Conservation (phyloP, 2,329 filamentous ascomycete species). For the Fusarium veterinarium region DNA sequence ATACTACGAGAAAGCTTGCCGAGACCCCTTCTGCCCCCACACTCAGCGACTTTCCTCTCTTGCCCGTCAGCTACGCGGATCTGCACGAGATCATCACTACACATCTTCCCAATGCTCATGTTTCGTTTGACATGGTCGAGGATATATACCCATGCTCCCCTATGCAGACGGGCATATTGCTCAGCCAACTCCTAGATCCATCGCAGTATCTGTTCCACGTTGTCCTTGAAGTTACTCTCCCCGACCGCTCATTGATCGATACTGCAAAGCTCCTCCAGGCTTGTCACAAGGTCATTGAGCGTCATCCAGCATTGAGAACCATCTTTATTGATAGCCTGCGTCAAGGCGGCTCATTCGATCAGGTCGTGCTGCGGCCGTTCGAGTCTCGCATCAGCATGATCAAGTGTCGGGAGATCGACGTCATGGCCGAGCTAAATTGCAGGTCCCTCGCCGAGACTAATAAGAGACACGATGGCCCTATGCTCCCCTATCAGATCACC, state of each 20-base stretch:
- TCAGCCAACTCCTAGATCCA: conserved; percentile 47
- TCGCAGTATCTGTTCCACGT: conserved; percentile 33
- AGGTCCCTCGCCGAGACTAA: conserved; percentile 31
- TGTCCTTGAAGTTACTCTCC: conserved; percentile 19
- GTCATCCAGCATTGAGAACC: conserved; percentile 48
- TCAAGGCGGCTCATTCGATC: conserved; percentile 42
- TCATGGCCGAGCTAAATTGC: conserved; percentile 38
- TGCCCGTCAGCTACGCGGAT: conserved; percentile 46
- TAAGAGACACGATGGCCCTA: conserved; percentile 8
- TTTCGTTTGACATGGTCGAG: conserved; percentile 40
- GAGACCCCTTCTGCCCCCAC: conserved; percentile 38
- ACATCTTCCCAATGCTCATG: conserved; percentile 31
- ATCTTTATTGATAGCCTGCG: conserved; percentile 48
- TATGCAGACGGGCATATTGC: conserved; percentile 51
- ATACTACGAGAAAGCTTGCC: conserved; percentile 17
- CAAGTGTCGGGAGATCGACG: conserved; percentile 39
- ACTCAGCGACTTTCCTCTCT: conserved; percentile 50
- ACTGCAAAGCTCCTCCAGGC: conserved; percentile 10
- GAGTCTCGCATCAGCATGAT: conserved; percentile 1
- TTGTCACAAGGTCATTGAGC: conserved; percentile 39
- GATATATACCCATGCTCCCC: conserved; percentile 55
- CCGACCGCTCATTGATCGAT: not conserved
- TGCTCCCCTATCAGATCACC: conserved; percentile 40
- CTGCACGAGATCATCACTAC: conserved; percentile 40
- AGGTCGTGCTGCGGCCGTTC: conserved; percentile 40